These are phyloP conservation scores for Nigrospora osmanthi DNA, from an alignment of 2,329 filamentous ascomycete species.

Conservation along the genomic window DNA sequence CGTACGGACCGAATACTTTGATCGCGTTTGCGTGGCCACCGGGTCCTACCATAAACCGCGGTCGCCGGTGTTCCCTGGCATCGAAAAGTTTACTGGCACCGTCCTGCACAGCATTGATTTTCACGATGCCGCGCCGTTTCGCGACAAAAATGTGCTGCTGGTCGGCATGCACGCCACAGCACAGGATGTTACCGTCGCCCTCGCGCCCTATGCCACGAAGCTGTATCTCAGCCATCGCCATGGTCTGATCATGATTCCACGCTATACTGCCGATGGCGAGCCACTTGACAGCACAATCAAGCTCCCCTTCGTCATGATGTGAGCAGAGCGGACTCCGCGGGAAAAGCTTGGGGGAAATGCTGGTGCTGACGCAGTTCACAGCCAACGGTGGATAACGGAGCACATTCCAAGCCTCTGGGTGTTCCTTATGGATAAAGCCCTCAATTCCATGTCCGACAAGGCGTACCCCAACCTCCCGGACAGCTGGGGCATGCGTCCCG, in stretches of 20 bases:
- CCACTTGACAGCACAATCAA: not conserved
- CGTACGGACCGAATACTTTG: not conserved
- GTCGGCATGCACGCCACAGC: constrained; percentile 6
- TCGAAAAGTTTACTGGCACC: constrained; percentile 9
- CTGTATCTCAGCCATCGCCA: constrained; percentile 5
- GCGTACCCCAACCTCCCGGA: constrained; percentile 5
- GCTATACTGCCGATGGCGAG: not conserved
- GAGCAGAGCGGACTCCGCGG: not conserved
- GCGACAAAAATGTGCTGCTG: constrained; percentile 7
- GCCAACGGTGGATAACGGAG: not conserved
- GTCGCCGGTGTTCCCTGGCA: constrained; percentile 5
- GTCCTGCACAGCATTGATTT: constrained; percentile 8
- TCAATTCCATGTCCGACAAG: constrained; percentile 1
- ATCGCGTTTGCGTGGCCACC: constrained; percentile 2
- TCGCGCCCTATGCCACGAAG: constrained; percentile 6
- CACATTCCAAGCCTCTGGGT: not conserved
- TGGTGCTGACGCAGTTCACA: too few relatives aligned
- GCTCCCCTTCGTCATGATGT: not conserved
- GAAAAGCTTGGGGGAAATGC: too few relatives aligned
- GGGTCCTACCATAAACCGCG: not conserved
- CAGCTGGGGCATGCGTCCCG: constrained; percentile 3
- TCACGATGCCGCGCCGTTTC: constrained; percentile 5
- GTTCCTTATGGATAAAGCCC: not conserved
- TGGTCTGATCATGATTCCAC: not conserved
- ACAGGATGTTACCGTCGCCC: constrained; percentile 4